Conservation (phyloP, 192 early-diverging fungal species). For the Umbelopsis sp. region DNA sequence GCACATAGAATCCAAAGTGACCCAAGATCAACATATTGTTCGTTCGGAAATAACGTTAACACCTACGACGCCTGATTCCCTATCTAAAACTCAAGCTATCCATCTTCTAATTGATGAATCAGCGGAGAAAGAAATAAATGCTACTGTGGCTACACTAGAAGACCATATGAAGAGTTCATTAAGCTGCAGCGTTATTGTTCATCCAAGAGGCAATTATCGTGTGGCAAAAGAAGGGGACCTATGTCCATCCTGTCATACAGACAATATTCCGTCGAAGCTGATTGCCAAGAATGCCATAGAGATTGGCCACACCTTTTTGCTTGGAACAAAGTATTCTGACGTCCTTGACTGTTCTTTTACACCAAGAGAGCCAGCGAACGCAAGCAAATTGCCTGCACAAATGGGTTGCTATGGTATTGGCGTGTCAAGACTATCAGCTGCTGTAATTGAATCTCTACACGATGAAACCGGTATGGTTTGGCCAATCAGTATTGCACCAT, state of each 20-base stretch:
- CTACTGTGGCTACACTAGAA: not conserved
- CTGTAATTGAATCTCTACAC: constrained; percentile 71
- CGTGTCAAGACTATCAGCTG: constrained; percentile 79
- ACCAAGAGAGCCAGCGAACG: constrained; percentile 21
- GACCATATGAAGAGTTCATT: not conserved
- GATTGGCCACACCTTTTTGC: constrained; percentile 86
- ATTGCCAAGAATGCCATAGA: constrained; percentile 66
- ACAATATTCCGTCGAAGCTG: constrained; percentile 28
- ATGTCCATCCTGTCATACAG: constrained; percentile 42
- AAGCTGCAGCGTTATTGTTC: not conserved
- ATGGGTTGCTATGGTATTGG: constrained; percentile 96
- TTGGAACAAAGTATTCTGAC: constrained; percentile 87
- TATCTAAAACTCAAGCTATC: not conserved
- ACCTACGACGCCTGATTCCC: not conserved
- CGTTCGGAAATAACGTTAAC: not conserved
- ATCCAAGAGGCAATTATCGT: constrained; percentile 45
- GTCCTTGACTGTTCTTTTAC: constrained; percentile 63
- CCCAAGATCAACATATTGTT: not conserved
- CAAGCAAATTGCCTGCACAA: constrained; percentile 53
- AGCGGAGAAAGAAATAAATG: not conserved
- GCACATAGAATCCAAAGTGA: not conserved
- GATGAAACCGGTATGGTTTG: constrained; percentile 74
- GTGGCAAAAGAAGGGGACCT: constrained; percentile 49
- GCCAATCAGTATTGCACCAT: constrained; percentile 83
- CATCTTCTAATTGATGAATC: constrained; percentile 1